Evolutionary conservation across 2,329 filamentous ascomycete genomes (phyloP).

Genomic region (Elsinoe necatrix): DNA sequence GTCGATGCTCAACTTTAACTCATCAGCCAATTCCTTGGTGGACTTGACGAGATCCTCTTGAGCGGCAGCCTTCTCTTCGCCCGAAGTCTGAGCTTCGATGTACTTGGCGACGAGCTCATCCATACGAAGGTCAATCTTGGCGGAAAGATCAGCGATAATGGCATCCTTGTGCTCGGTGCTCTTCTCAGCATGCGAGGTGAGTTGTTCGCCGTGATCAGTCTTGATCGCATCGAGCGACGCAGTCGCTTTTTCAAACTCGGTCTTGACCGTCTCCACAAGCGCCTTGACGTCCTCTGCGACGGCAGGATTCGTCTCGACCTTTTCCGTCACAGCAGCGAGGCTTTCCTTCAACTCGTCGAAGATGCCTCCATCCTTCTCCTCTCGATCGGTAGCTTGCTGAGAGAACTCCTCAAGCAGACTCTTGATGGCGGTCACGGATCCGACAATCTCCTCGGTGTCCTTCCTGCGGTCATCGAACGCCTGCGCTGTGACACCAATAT

Average conservation of each 20-base stretch:
- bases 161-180: constrained; percentile 51
- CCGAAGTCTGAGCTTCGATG: constrained; percentile 72
- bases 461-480: constrained; percentile 76
- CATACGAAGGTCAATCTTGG: constrained; percentile 67
- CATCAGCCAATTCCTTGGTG: constrained; percentile 75
- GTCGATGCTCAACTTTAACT: constrained; percentile 77
- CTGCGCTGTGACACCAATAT: constrained; percentile 66
- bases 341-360: constrained; percentile 41
- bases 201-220: constrained; percentile 61
- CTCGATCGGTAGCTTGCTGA: constrained; percentile 63
- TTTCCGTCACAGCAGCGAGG: constrained; percentile 61
- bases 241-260: constrained; percentile 80
- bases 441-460: constrained; percentile 69
- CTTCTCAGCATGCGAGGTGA: constrained; percentile 48
- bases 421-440: constrained; percentile 73
- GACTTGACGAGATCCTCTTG: constrained; percentile 65
- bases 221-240: constrained; percentile 71
- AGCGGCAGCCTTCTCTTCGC: constrained; percentile 63
- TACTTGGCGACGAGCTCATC: constrained; percentile 77
- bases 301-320: constrained; percentile 44
- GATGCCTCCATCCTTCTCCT: constrained; percentile 58
- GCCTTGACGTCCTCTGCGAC: constrained; percentile 45
- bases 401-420: constrained; percentile 69
- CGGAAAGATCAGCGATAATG: constrained; percentile 45
- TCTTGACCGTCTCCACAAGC: constrained; percentile 64